A percentile compares a stretch with the other conserved stretches of the same genome.
These are phyloP conservation scores for Hippophae tibetana DNA, from an alignment of 306 rosid genomes.

Conservation along the genomic window DNA sequence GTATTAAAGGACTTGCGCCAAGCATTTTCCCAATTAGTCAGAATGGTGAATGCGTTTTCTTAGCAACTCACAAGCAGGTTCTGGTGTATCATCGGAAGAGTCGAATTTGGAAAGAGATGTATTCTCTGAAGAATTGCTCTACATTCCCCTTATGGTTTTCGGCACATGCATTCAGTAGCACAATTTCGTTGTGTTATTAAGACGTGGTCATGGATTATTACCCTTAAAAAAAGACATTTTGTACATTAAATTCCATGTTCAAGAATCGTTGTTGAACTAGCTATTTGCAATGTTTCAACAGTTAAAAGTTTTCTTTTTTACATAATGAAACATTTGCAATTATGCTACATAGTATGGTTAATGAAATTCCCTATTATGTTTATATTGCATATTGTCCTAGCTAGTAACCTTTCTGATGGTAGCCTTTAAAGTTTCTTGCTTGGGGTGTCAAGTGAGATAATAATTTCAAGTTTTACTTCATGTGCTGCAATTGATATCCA, in stretches of 20 bases:
- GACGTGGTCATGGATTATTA: constrained; percentile 4
- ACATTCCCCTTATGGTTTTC: constrained; percentile 73
- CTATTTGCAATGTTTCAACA: no score
- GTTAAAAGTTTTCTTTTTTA: no score
- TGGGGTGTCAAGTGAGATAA: no score
- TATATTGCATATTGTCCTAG: no score
- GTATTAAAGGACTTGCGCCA: constrained; percentile 70
- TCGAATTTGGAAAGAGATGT: constrained; percentile 81
- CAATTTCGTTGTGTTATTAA: constrained; percentile 39
- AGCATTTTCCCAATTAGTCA: constrained; percentile 77
- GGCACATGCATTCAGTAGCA: constrained; percentile 61
- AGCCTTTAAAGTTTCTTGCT: no score
- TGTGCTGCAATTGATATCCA: no score
- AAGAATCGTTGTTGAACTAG: no score
- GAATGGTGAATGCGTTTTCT: constrained; percentile 40
- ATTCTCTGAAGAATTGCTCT: constrained; percentile 54
- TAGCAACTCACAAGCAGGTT: constrained; percentile 79
- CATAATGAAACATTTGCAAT: no score
- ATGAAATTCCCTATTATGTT: no score
- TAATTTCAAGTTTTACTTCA: no score
- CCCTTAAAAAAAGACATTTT: constrained; percentile 3
- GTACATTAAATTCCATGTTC: constrained; percentile 24
- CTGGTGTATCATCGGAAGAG: constrained; percentile 59
- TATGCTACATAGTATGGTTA: no score
- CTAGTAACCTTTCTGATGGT: no score